Conservation (phyloP, 1,284 basidiomycete genomes). For the Anthracocystis walkeri region DNA sequence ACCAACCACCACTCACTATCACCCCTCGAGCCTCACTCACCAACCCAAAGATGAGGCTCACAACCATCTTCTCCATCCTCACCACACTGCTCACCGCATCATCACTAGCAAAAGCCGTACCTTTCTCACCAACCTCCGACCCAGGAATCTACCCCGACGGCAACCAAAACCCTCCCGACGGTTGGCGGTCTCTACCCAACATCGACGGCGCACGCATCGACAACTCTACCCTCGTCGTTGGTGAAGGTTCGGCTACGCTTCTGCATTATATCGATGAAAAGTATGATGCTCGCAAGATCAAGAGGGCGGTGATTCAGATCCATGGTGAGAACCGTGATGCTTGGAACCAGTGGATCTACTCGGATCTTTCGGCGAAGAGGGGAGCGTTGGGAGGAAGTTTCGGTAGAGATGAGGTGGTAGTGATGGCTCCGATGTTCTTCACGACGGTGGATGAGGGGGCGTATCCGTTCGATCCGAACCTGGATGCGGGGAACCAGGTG, state of each 20-base stretch:
- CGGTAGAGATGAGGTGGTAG: slow-evolving; percentile 54
- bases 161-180: slow-evolving; percentile 27
- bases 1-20: neutral
- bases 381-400: slow-evolving; percentile 48
- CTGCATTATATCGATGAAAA: slow-evolving; percentile 54
- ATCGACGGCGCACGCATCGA: slow-evolving; percentile 58
- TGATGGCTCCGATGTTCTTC: slow-evolving; percentile 63
- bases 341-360: slow-evolving; percentile 64
- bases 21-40: neutral
- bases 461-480: slow-evolving; percentile 42
- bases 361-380: slow-evolving; percentile 52
- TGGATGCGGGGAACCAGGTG: slow-evolving; percentile 10
- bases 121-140: slow-evolving; percentile 28
- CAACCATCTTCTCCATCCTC: neutral
- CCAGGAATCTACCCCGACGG: slow-evolving; percentile 54
- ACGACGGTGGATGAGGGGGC: slow-evolving; percentile 53
- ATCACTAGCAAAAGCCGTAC: neutral
- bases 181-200: slow-evolving; percentile 48
- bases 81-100: neutral
- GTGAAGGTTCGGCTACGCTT: slow-evolving; percentile 36
- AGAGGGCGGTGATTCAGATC: slow-evolving; percentile 61
- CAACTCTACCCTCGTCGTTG: slow-evolving; percentile 53
- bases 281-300: slow-evolving; percentile 54
- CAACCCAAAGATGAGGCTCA: slow-evolving; percentile 5
- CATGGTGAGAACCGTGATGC: slow-evolving; percentile 63